A percentile compares a stretch with the other conserved stretches of the same genome.
Evolutionary conservation across 1,284 basidiomycete species (phyloP).

Genomic region (Sanghuangporus baumii): DNA sequence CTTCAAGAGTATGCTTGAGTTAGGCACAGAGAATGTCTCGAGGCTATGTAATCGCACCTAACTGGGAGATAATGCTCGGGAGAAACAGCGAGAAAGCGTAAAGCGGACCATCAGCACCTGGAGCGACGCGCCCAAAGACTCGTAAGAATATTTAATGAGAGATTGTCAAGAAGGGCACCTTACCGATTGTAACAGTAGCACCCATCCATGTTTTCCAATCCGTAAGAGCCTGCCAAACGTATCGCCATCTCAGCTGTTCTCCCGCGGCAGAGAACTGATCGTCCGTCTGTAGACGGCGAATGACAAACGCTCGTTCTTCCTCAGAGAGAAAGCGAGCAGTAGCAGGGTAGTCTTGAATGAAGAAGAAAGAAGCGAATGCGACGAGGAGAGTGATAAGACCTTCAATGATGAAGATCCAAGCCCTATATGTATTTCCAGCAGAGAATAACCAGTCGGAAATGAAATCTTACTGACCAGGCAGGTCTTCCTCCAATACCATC

Average conservation of each 20-base stretch:
- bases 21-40: neutral
- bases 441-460: neutral
- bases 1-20: constrained; percentile 27
- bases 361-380: constrained; percentile 60
- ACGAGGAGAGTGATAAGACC: constrained; percentile 62
- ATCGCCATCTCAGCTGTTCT: constrained; percentile 54
- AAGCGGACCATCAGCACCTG: constrained; percentile 54
- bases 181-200: constrained; percentile 33
- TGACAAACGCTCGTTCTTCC: constrained; percentile 59
- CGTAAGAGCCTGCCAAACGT: constrained; percentile 51
- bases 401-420: constrained; percentile 73
- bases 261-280: constrained; percentile 68
- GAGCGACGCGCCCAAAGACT: constrained; percentile 33
- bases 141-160: neutral
- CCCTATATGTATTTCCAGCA: constrained; percentile 29
- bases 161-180: constrained; percentile 8
- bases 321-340: constrained; percentile 70
- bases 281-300: constrained; percentile 61
- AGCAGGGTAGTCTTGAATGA: constrained; percentile 78
- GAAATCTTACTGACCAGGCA: constrained; percentile 27
- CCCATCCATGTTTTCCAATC: constrained; percentile 75
- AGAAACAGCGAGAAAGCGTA: constrained; percentile 73
- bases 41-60: constrained; percentile 25
- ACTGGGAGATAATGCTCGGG: constrained; percentile 65
- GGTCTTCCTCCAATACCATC: constrained; percentile 60